phyloP scores from a whole-genome alignment of 208 protist species.

The Naegleria lovaniensis region DNA sequence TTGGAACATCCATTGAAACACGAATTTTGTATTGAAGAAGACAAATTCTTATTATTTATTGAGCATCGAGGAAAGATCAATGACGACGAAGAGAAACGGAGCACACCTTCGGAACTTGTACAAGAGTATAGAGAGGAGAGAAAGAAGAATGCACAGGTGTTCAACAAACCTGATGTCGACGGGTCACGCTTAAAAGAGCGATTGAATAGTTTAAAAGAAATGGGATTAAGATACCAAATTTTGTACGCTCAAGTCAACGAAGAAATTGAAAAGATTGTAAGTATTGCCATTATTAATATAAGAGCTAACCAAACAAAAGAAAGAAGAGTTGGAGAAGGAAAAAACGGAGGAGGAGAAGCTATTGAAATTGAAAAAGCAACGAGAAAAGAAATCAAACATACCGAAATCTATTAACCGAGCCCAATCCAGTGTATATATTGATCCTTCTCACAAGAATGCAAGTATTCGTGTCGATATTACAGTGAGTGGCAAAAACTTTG shows the following conservation, averaged over 20 bases:
- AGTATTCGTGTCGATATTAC: background rate
- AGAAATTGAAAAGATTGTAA: constrained; percentile 7
- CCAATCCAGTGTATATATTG: background rate
- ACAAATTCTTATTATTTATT: constrained; percentile 1
- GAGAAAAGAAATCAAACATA: background rate
- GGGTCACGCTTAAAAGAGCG: background rate
- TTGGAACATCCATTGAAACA: background rate
- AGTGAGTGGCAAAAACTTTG: background rate
- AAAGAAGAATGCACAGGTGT: background rate
- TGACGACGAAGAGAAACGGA: background rate
- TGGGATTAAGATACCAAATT: constrained; percentile 13
- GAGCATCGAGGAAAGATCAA: background rate
- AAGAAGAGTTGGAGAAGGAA: constrained; percentile 2
- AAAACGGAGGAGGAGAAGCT: background rate
- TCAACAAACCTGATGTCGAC: background rate
- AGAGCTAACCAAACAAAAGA: background rate
- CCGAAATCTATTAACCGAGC: background rate
- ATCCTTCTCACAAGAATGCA: background rate
- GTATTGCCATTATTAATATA: background rate
- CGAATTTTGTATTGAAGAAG: constrained; percentile 4
- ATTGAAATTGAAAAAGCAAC: background rate
- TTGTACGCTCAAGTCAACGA: background rate
- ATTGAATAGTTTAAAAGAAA: background rate
- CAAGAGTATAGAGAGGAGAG: background rate
- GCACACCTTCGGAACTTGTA: background rate